Evolutionary conservation across 1,284 basidiomycete genomes (phyloP), one percentile per base, ranked within the genome.

Genomic region (Ganoderma leucocontextum): DNA sequence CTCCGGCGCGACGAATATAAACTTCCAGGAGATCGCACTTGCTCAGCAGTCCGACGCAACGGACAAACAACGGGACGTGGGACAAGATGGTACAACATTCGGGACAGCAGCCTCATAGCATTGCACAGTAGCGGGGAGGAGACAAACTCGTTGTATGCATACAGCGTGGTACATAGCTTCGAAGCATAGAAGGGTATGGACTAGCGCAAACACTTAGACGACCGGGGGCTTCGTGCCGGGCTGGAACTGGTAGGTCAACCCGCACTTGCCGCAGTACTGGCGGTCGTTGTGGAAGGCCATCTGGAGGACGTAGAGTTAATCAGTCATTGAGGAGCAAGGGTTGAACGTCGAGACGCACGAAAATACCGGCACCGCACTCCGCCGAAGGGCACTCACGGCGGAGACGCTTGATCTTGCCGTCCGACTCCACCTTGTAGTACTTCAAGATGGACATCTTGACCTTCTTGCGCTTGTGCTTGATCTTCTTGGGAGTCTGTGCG

Each of bases 391-490:
- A 99, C 84, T 99, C 97, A 78, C 97, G 94, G 79, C 97, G 91
- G 73, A 99, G 92, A 81, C 97, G 96, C 90, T 98, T 97, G 89
- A 99, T 97, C 88, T 98, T 98, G 83, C 97, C 98, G 79, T 99
- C 97, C 68, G 95, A 96, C 85, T 98, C 97, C 79, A 99, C 97
- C 87, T 97, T 98, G 89, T 99, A 99, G 90, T 98, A 99, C 86
- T 99, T 98, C 82, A 99, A 88, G 86, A 98, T 97, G 79, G 96
- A 87, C 97, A 98, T 96, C 87, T 97, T 99, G 88, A 98, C 96
- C 90, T 98, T 98, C 90, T 97, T 97, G 84, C 94, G 93, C 92
- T 99, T 98, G 89, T 99, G 97, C 92, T 99, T 99, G 90, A 98
- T 91, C 89, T 99, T 99, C 92, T 99, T 99, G 84, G 97, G 97